Percentiles rank a stretch among this genome's conserved stretches.
phyloP scores from a whole-genome alignment of 306 rosid genomes.

The Boehmeria nivea region DNA sequence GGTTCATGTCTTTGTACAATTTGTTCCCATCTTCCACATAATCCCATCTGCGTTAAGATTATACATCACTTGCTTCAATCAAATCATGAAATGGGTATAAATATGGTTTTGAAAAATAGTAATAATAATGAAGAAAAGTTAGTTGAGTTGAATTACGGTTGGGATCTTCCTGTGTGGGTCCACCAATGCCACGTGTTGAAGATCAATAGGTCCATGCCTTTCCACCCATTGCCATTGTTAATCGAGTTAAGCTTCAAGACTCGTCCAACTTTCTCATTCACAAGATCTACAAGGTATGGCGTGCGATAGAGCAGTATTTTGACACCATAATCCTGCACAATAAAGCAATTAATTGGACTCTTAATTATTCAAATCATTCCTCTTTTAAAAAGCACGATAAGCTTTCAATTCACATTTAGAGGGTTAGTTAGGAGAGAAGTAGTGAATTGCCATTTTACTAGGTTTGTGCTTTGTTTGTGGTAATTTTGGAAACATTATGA shows the following conservation, averaged over 20 bases:
- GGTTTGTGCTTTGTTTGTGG: background rate
- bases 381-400: no score
- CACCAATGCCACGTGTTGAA: slow-evolving; percentile 99
- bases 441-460: no score
- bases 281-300: slow-evolving; percentile 73
- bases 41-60: slow-evolving; percentile 56
- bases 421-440: no score
- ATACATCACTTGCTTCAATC: background rate
- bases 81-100: no score
- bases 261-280: slow-evolving; percentile 48
- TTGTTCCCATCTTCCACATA: slow-evolving; percentile 49
- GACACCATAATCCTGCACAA: slow-evolving; percentile 55
- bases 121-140: no score
- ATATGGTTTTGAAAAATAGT: no score
- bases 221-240: slow-evolving; percentile 63
- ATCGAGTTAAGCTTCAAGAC: slow-evolving; percentile 82
- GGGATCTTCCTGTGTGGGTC: slow-evolving; percentile 78
- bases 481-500: background rate
- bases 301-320: slow-evolving; percentile 54
- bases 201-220: slow-evolving; percentile 67
- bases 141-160: slow-evolving; percentile 50
- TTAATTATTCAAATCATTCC: no score
- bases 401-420: no score
- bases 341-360: background rate
- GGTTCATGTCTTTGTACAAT: slow-evolving; percentile 75